Percentiles rank a stretch among this genome's conserved stretches.
These are phyloP conservation scores for Tarenaya hassleriana DNA, from an alignment of 345 rosid genomes.

Conservation along the genomic window DNA sequence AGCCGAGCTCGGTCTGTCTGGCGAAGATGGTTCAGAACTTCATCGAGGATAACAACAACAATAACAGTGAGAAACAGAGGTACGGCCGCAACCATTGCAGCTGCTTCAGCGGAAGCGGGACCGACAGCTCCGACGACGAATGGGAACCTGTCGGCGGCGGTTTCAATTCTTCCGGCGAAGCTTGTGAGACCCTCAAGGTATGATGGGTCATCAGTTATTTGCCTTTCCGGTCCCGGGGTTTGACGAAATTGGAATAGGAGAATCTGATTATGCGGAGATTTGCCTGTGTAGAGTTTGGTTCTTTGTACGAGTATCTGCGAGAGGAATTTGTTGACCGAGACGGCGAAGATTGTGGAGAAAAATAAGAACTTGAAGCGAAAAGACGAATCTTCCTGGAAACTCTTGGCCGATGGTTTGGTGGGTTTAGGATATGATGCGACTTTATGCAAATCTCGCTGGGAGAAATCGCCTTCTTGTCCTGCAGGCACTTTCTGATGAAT, in stretches of 20 bases:
- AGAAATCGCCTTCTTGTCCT: constrained; percentile 53
- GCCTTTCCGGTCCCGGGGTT: background rate
- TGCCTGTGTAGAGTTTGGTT: constrained; percentile 47
- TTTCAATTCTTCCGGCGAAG: constrained; percentile 36
- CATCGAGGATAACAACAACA: constrained; percentile 53
- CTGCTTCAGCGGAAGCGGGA: constrained; percentile 52
- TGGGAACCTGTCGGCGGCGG: constrained; percentile 36
- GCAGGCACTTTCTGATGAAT: constrained; percentile 44
- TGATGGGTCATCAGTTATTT: background rate
- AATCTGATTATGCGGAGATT: background rate
- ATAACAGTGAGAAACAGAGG: constrained; percentile 34
- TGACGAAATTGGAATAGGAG: background rate
- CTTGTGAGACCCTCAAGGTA: constrained; percentile 65
- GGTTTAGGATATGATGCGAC: constrained; percentile 70
- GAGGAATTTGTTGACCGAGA: constrained; percentile 56
- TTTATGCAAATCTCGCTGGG: constrained; percentile 88
- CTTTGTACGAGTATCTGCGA: constrained; percentile 43
- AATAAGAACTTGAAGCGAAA: constrained; percentile 51
- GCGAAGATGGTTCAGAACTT: constrained; percentile 71
- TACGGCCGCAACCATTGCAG: constrained; percentile 50
- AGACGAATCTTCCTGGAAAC: constrained; percentile 46
- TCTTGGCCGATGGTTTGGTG: constrained; percentile 44
- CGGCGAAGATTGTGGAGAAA: constrained; percentile 64
- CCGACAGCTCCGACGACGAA: constrained; percentile 75
- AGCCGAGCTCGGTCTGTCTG: constrained; percentile 73